Conservation (phyloP, 2,329 filamentous ascomycete species). For the Claviceps humidiphila region DNA sequence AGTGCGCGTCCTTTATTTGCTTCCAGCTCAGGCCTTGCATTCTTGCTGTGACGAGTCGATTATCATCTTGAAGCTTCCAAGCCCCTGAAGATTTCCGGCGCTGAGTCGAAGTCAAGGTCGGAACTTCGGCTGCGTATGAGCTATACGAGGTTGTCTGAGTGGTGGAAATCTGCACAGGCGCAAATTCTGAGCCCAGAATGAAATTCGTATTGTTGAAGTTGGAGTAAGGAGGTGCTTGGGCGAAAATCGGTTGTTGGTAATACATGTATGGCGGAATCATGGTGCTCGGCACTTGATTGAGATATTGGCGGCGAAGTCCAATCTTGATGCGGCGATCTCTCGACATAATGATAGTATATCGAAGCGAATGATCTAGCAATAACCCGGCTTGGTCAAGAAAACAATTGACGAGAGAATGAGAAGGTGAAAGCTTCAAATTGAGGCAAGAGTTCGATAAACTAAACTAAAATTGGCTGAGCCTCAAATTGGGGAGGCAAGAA, state of each 20-base stretch:
- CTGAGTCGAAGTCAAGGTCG: constrained; percentile 31
- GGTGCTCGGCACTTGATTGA: constrained; percentile 24
- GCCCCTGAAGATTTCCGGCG: constrained; percentile 47
- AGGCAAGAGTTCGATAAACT: background rate
- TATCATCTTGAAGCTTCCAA: constrained; percentile 65
- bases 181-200: constrained; percentile 18
- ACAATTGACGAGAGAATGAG: background rate
- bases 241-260: constrained; percentile 26
- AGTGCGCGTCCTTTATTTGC: constrained; percentile 63
- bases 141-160: constrained; percentile 23
- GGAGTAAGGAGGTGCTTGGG: constrained; percentile 24
- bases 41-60: constrained; percentile 57
- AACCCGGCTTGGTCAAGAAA: background rate
- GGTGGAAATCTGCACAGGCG: constrained; percentile 11
- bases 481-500: constrained; percentile 9
- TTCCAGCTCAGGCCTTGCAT: constrained; percentile 71
- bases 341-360: constrained; percentile 26
- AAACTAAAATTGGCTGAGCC: constrained; percentile 13
- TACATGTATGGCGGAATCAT: constrained; percentile 30
- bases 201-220: constrained; percentile 24
- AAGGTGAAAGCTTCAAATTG: background rate
- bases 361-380: background rate
- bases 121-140: constrained; percentile 21
- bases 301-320: constrained; percentile 17
- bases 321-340: constrained; percentile 30